Evolutionary conservation across 805 yeast genomes (phyloP), one percentile per base, ranked within the genome.

Genomic region (Hanseniaspora pseudoguilliermondii): DNA sequence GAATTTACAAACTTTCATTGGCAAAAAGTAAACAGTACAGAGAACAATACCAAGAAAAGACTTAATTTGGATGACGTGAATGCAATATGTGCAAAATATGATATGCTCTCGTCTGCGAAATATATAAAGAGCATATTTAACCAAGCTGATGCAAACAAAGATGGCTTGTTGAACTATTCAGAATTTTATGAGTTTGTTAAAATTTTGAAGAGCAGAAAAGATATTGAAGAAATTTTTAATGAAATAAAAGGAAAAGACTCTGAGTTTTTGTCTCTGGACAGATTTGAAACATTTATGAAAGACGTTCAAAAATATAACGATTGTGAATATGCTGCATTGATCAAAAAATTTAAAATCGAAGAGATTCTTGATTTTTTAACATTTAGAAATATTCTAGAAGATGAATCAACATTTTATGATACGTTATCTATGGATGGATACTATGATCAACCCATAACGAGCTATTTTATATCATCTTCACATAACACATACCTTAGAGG

Each of bases 401-500:
- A 68, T 2, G 66, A 69, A 27, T 59, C 69, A 0, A 62, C 69
- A 47, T 57, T 64, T 21, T 15, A 20, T 20, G 38, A 35, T 15
- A 39, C 47, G 18, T 59, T 58, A 3, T 54, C 60, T 3, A 35
- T 42, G 1, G 57, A 53, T 2, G 65, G 62, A 39, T 81, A 81
- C 59, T 72, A 77, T 57, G 64, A 78, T 0, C 71, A 72, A 29
- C 97, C 98, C 0, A 64, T 93, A 39, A 86, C 81, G 64, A 91
- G 90, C 62, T 93, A 95, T 66, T 88, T 73, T 64, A 85, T 95
- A 34, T 88, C 96, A 0, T 87, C 97, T 0, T 89, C 97, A 0
- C 99, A 93, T 67, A 93, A 93, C 65, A 93, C 98, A 0, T 93
- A 93, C 64, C 72, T 93, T 3, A 69, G 82, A 29, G 98, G 98